A percentile compares a stretch with the other conserved stretches of the same genome.
These are phyloP conservation scores for Eremothecium cymbalariae DNA, from an alignment of 1,139 yeast genomes.

Conservation along the genomic window DNA sequence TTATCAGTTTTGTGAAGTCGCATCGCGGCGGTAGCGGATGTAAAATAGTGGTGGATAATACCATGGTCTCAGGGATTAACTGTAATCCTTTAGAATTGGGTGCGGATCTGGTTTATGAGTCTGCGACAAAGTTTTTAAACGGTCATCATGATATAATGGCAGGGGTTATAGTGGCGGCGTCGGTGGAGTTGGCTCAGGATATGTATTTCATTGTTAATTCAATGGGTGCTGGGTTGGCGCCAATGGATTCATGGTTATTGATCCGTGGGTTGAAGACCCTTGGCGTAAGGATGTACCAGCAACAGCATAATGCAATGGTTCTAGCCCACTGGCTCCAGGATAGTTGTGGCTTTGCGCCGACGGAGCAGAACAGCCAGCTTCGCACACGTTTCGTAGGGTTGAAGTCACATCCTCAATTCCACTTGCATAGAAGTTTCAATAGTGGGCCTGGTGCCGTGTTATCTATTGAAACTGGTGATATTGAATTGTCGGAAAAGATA, in stretches of 20 bases:
- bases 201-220: constrained; percentile 75
- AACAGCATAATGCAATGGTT: constrained; percentile 67
- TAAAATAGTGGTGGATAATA: constrained; percentile 81
- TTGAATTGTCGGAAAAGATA: constrained; percentile 58
- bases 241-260: constrained; percentile 85
- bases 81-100: constrained; percentile 81
- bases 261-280: constrained; percentile 81
- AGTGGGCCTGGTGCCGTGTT: constrained; percentile 86
- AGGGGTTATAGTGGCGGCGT: constrained; percentile 72
- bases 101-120: constrained; percentile 84
- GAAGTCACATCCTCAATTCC: constrained; percentile 71
- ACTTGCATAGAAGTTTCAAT: constrained; percentile 67
- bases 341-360: constrained; percentile 41
- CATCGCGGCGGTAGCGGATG: constrained; percentile 59
- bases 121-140: constrained; percentile 83
- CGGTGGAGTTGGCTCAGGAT: constrained; percentile 54
- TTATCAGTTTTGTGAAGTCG: constrained; percentile 57
- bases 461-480: constrained; percentile 77
- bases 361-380: constrained; percentile 12
- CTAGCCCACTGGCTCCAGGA: constrained; percentile 68
- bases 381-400: constrained; percentile 83
- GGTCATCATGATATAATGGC: constrained; percentile 98
- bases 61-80: constrained; percentile 89
- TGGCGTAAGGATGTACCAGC: constrained; percentile 77
- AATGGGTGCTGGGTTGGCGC: constrained; percentile 84